These are phyloP conservation scores for Leishmania lainsoni DNA, from an alignment of 208 protist genomes.

Conservation along the genomic window DNA sequence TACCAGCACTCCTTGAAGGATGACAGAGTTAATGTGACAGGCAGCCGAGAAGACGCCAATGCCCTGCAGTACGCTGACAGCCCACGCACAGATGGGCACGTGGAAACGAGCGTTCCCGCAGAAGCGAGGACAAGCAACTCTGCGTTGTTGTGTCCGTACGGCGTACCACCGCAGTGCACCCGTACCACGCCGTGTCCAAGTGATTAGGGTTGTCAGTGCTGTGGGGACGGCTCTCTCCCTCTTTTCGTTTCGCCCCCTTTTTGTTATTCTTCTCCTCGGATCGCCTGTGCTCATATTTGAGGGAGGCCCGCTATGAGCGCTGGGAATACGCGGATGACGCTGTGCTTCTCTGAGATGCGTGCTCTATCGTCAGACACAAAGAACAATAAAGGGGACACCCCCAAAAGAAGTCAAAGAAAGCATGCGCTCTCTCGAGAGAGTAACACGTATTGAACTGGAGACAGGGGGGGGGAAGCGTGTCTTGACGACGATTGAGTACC, in stretches of 20 bases:
- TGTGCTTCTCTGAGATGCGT: background rate
- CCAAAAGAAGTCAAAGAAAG: too few species aligned
- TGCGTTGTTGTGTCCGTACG: slow-evolving; percentile 44
- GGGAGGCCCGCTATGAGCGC: background rate
- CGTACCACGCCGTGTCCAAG: slow-evolving; percentile 41
- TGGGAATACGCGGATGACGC: background rate
- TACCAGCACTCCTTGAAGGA: slow-evolving; percentile 30
- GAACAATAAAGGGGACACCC: background rate
- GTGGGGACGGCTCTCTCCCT: background rate
- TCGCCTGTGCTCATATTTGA: background rate
- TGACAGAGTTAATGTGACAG: background rate
- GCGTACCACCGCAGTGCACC: slow-evolving; percentile 52
- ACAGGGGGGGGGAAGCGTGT: background rate
- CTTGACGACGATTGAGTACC: background rate
- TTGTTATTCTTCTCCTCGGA: background rate
- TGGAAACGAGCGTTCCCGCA: slow-evolving; percentile 1
- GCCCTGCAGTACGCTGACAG: background rate
- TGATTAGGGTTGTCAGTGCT: background rate
- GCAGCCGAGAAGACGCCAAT: background rate
- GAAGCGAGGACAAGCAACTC: slow-evolving; percentile 24
- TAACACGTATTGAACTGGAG: background rate
- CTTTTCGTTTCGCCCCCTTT: background rate
- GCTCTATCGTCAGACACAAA: background rate
- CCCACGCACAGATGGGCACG: background rate
- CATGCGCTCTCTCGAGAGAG: background rate